These are phyloP conservation scores for Plasmodium falciparum DNA, from an alignment of 169 alveolate species.

Conservation along the genomic window DNA sequence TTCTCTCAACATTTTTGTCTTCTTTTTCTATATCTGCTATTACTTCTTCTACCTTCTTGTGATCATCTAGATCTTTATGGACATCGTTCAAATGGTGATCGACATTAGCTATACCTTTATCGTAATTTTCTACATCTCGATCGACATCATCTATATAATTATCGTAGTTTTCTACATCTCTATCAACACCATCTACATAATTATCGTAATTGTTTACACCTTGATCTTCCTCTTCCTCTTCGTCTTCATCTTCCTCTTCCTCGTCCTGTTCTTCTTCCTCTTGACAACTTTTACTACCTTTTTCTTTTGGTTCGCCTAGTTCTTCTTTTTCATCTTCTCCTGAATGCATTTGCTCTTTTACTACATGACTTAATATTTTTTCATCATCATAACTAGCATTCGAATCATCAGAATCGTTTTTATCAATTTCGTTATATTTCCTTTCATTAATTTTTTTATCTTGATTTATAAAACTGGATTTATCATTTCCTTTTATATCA, in stretches of 20 bases:
- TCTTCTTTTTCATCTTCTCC: slow-evolving; percentile 15
- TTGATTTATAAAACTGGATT: not conserved
- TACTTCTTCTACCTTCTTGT: not conserved
- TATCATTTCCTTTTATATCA: slow-evolving; percentile 24
- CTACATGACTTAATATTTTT: not conserved
- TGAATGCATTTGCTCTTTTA: not conserved
- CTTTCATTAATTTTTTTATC: not conserved
- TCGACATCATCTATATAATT: not conserved
- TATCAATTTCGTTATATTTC: slow-evolving; percentile 1
- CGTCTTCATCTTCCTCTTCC: slow-evolving; percentile 2
- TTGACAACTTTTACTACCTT: not conserved
- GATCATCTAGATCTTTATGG: not conserved
- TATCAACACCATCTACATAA: not conserved
- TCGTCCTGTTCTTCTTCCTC: not conserved
- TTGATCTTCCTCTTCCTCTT: not conserved
- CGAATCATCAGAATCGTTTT: slow-evolving; percentile 7
- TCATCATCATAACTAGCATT: not conserved
- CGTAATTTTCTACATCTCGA: not conserved
- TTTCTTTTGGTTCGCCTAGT: not conserved
- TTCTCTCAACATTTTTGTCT: not conserved
- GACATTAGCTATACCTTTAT: not conserved
- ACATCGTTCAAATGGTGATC: slow-evolving; percentile 1
- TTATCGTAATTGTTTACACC: slow-evolving; percentile 6
- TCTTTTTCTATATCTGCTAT: not conserved
- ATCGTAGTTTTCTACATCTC: slow-evolving; percentile 5